Evolutionary conservation across 208 protist species (phyloP).

Genomic region (Acanthamoeba lenticulata): DNA sequence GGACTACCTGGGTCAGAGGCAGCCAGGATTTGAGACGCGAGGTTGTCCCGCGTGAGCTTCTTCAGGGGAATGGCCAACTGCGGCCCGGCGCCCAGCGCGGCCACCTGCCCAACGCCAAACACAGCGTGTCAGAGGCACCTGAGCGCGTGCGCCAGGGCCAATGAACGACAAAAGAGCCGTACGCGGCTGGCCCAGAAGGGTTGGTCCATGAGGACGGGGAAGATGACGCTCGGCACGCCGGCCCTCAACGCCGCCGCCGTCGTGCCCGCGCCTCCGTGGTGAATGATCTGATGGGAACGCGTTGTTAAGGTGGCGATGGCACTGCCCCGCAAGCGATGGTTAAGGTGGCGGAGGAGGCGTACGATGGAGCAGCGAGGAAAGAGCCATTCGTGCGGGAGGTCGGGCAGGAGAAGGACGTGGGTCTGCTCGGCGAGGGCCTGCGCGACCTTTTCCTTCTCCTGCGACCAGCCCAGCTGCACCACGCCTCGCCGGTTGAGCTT

Average conservation of each 20-base stretch:
- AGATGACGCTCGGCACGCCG: conserved; percentile 67
- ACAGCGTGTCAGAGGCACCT: neutral
- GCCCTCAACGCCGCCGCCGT: conserved; percentile 68
- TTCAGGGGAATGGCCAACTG: neutral
- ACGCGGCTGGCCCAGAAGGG: conserved; percentile 76
- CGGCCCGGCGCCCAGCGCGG: neutral
- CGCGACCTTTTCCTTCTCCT: neutral
- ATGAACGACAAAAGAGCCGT: neutral
- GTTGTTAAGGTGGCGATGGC: neutral
- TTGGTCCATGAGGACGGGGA: conserved; percentile 83
- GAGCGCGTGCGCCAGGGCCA: neutral
- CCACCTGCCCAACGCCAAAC: neutral
- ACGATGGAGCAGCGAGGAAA: conserved; percentile 69
- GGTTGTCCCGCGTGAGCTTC: neutral
- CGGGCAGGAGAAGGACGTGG: conserved; percentile 9
- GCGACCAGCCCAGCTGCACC: conserved; percentile 69
- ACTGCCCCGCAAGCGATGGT: too few species aligned
- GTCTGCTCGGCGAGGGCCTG: neutral
- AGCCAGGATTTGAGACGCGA: neutral
- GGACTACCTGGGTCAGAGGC: neutral
- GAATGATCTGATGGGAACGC: conserved; percentile 53
- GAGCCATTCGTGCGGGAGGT: conserved; percentile 75
- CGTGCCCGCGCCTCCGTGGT: conserved; percentile 82
- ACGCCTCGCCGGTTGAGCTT: conserved; percentile 61
- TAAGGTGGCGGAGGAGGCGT: neutral